Evolutionary conservation across 139 green algal genomes (phyloP), one percentile per base, ranked within the genome.

Genomic region (Chlorella sp.): DNA sequence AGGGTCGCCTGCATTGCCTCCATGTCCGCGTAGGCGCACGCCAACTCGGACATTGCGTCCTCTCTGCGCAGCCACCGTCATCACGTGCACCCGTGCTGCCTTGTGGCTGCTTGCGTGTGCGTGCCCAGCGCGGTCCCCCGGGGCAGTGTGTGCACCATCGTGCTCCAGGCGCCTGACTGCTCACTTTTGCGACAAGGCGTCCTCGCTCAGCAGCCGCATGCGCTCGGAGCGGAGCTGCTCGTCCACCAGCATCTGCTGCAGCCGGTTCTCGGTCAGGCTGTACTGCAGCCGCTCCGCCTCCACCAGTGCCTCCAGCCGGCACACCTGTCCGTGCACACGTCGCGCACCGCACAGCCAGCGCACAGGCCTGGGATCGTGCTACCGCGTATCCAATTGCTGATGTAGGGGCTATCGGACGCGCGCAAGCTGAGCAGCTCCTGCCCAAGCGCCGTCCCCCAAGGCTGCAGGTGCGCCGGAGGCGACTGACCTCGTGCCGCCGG

Each of bases 1-100:
- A 88, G 64, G 5, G 80, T 86, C 34, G 80, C 77, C 68, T 86
- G 80, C 77, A 88, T 77, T 5, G 83, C 75, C 24, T 86, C 80
- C 50, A 88, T 76, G 73, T 88, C 83, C 31, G 69, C 75, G 42
- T 82, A 85, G 4, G 75, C 80, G 31, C 70, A 68, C 3, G 77
- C 69, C 63, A 88, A 77, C 77, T 88, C 75, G 3, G 36, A 35
- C 55, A 88, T 27, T 0, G 77, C 77, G 61, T 82, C 75, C 55
- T 88, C 83, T 59, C 80, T 85, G 60, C 42, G 29, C 35, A 63
- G 17, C 2, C 24, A 23, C 65, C 4, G 55, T 4, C 23, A 35
- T n/a, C 60, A 66, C 22, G 27, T 35, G 60, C 60, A 66, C 27
- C 27, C 60, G 27, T 66, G 3, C 60, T 22, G 27, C 6, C 27